Conservation (phyloP, 1,284 basidiomycete genomes). For the Phylloboletellus chloephorus region DNA sequence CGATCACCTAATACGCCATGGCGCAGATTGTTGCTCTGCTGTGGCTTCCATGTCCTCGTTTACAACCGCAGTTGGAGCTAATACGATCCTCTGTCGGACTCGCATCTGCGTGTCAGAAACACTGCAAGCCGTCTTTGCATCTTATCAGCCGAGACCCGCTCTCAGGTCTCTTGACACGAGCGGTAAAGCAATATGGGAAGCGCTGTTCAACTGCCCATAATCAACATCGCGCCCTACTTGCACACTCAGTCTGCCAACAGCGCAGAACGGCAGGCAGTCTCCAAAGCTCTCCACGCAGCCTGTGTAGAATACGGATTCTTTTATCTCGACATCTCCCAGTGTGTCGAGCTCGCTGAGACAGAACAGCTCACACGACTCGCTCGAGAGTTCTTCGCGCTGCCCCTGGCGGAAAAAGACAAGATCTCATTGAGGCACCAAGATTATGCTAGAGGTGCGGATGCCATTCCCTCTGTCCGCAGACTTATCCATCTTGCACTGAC, state of each 20-base stretch:
- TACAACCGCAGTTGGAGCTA: constrained; percentile 3
- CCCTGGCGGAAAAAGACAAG: constrained; percentile 68
- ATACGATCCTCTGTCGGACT: too few species aligned
- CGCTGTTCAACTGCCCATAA: constrained; percentile 38
- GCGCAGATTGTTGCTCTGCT: constrained; percentile 3
- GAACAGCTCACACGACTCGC: constrained; percentile 61
- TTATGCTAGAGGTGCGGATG: constrained; percentile 59
- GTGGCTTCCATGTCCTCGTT: not conserved
- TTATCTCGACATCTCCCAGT: constrained; percentile 69
- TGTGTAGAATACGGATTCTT: constrained; percentile 82
- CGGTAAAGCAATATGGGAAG: constrained; percentile 17
- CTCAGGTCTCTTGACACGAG: not conserved
- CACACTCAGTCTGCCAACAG: constrained; percentile 17
- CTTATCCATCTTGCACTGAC: constrained; percentile 1
- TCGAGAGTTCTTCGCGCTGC: constrained; percentile 64
- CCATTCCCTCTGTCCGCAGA: not conserved
- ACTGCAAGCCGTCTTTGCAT: constrained; percentile 4
- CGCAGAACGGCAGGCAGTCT: constrained; percentile 35
- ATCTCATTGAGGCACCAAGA: constrained; percentile 64
- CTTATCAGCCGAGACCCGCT: constrained; percentile 16
- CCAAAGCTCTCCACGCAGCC: constrained; percentile 63
- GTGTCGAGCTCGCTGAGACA: constrained; percentile 52
- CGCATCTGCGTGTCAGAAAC: not conserved
- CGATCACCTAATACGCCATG: constrained; percentile 20
- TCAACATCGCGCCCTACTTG: constrained; percentile 52